Conservation (phyloP, 2,329 filamentous ascomycete genomes). For the Cladosporium phlei region DNA sequence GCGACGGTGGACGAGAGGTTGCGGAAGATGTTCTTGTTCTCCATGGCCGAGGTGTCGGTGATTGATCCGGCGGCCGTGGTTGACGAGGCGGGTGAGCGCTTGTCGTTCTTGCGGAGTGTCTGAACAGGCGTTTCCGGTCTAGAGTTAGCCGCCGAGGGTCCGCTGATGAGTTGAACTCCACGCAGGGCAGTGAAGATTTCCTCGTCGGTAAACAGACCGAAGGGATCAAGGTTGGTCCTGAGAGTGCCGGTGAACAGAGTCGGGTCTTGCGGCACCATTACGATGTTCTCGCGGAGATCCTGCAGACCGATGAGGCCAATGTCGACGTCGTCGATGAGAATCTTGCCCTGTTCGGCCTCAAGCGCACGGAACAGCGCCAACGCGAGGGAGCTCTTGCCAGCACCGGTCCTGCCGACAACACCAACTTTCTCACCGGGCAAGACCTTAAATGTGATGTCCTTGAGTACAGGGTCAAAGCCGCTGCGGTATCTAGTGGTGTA, state of each 20-base stretch:
- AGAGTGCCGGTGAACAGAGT: constrained; percentile 92
- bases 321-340: constrained; percentile 86
- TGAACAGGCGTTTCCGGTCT: constrained; percentile 29
- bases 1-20: constrained; percentile 78
- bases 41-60: constrained; percentile 41
- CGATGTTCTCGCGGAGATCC: constrained; percentile 87
- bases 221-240: constrained; percentile 88
- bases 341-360: constrained; percentile 84
- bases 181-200: constrained; percentile 82
- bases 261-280: constrained; percentile 95
- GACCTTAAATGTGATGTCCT: constrained; percentile 80
- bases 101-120: constrained; percentile 16
- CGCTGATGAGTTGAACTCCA: constrained; percentile 79
- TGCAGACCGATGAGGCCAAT: constrained; percentile 86
- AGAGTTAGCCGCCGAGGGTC: constrained; percentile 40
- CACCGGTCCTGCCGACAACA: constrained; percentile 91
- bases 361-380: constrained; percentile 89
- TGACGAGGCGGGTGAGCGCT: constrained; percentile 24
- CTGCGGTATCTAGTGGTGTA: constrained; percentile 86
- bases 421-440: constrained; percentile 85
- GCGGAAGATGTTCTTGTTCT: constrained; percentile 93
- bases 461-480: constrained; percentile 82
- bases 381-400: constrained; percentile 92
- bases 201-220: constrained; percentile 80
- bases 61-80: constrained; percentile 29